Base-by-base conservation (phyloP, 2,329 filamentous ascomycete species). In the Ceratocystis cubensis region DNA sequence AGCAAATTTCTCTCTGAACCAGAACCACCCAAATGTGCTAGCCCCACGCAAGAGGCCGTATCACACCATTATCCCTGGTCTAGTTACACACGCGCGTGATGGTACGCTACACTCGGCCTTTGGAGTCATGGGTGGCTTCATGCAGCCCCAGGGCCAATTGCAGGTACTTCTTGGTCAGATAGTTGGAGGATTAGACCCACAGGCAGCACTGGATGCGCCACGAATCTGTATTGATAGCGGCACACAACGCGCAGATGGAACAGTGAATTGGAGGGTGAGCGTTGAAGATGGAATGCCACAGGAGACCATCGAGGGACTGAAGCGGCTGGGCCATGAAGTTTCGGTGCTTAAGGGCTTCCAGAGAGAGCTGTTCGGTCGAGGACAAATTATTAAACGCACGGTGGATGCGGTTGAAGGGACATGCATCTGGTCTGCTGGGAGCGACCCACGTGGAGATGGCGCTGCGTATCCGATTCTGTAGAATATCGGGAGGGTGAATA, bases 81-180 rank as follows among this genome's bases (percentile, higher is more conserved):
- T 97, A 75, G 85, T 93, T 20, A 97, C 94, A 0, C 91, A 94
- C 71, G 74, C 84, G 20, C 77, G 78, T 3, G 91, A 95, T 71
- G 84, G 84, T 30, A 86, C 83, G 62, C 77, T 97, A 66, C 89
- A 96, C 75, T 88, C 85, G 3, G 88, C 96, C 0, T 96, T 93
- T 72, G 94, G 94, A 65, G 93, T 97, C 68, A 97, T 97, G 94
- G 94, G 94, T 64, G 93, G 91, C 1, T 97, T 95, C 76, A 97
- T 97, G 89, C 94, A 99, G 77, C 94, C 94, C 0, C 94, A 97
- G 76, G 94, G 93, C 25, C 94, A 97, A 69, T 87, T 97, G 0
- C 94, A 97, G 75, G 91, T 96, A 0, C 77, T 99, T 8, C 80
- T 97, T 1, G 96, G 95, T 70, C 92, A 96, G 82, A 76, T 96